Evolutionary conservation across 2,329 filamentous ascomycete genomes (phyloP).

Genomic region (Microsporum canis): DNA sequence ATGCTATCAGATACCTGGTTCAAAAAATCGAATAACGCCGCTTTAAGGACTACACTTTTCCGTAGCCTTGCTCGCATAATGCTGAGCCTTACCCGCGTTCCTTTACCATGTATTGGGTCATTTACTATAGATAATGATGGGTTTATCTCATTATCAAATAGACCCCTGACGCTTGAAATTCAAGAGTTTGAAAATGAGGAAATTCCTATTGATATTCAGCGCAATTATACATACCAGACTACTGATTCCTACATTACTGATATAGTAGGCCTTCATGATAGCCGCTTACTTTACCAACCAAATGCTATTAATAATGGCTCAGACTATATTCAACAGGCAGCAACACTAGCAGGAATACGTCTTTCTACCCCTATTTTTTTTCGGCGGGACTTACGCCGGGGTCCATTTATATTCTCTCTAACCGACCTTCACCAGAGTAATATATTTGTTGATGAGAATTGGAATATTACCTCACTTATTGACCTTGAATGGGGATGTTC

Average conservation of each 20-base stretch:
- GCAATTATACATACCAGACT: conserved; percentile 18
- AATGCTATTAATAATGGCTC: conserved; percentile 13
- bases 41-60: conserved; percentile 17
- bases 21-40: conserved; percentile 10
- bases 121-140: conserved; percentile 21
- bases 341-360: conserved; percentile 23
- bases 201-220: conserved; percentile 20
- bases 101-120: conserved; percentile 27
- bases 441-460: conserved; percentile 28
- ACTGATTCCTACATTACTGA: conserved; percentile 21
- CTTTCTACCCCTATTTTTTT: conserved; percentile 20
- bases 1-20: conserved; percentile 20
- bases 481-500: conserved; percentile 26
- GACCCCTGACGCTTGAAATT: conserved; percentile 19
- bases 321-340: conserved; percentile 7
- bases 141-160: conserved; percentile 17
- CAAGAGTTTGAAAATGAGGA: conserved; percentile 20
- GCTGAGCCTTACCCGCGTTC: conserved; percentile 13
- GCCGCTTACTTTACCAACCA: conserved; percentile 20
- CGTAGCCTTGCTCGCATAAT: conserved; percentile 15
- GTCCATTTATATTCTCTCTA: conserved; percentile 25
- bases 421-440: conserved; percentile 22
- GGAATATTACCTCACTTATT: conserved; percentile 25
- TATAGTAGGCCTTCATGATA: conserved; percentile 20
- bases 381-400: conserved; percentile 10